Evolutionary conservation across 2,329 filamentous ascomycete genomes (phyloP).

Genomic region (Xylaria sp.): DNA sequence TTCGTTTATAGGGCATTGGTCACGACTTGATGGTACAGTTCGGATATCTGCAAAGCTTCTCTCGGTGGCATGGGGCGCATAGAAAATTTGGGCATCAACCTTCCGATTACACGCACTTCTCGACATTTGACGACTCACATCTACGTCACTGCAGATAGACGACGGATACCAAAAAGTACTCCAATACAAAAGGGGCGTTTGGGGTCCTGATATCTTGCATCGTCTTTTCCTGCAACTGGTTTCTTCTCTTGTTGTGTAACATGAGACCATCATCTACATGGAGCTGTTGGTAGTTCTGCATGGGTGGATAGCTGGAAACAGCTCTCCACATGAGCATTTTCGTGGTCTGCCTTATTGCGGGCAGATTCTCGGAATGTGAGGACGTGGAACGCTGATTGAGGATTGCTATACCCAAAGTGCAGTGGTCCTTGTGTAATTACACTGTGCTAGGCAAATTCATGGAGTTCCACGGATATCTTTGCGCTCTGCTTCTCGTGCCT

Average conservation of each 20-base stretch:
- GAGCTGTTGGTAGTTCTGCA: slow-evolving; percentile 58
- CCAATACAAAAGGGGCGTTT: slow-evolving; percentile 74
- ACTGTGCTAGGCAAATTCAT: slow-evolving; percentile 71
- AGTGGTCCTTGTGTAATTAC: slow-evolving; percentile 59
- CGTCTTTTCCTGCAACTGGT: slow-evolving; percentile 58
- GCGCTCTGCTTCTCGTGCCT: slow-evolving; percentile 9
- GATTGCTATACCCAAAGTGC: slow-evolving; percentile 69
- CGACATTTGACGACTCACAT: slow-evolving; percentile 52
- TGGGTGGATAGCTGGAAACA: slow-evolving; percentile 70
- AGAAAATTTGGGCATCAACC: slow-evolving; percentile 53
- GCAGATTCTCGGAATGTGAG: slow-evolving; percentile 59
- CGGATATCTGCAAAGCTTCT: slow-evolving; percentile 67
- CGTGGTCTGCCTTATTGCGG: slow-evolving; percentile 46
- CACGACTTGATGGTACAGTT: slow-evolving; percentile 65
- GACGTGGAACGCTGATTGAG: slow-evolving; percentile 73
- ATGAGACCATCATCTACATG: slow-evolving; percentile 54
- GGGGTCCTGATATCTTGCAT: slow-evolving; percentile 87
- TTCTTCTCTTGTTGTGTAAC: slow-evolving; percentile 57
- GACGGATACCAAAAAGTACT: slow-evolving; percentile 71
- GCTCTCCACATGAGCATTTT: slow-evolving; percentile 67
- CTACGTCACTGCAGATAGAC: slow-evolving; percentile 74
- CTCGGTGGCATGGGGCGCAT: slow-evolving; percentile 62
- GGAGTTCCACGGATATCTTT: slow-evolving; percentile 60
- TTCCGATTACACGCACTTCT: slow-evolving; percentile 49
- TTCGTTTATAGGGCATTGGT: slow-evolving; percentile 58